Conservation (phyloP, 2,329 filamentous ascomycete species). For the Onygena corvina region DNA sequence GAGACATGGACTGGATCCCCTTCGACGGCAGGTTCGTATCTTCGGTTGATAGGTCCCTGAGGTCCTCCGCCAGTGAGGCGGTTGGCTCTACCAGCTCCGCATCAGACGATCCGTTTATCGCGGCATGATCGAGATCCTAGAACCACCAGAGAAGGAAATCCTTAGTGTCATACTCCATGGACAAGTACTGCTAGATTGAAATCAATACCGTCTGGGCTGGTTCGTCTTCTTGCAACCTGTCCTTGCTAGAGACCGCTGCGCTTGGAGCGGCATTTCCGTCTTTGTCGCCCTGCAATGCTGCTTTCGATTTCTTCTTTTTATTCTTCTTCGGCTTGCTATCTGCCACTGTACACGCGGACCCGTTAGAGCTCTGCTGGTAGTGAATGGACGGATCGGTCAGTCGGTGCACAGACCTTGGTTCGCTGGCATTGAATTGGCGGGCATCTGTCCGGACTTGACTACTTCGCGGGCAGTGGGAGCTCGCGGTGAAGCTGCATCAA, state of each 20-base stretch:
- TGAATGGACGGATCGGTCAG: no score
- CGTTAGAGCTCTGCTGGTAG: neutral
- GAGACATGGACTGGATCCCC: neutral
- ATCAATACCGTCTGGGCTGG: neutral
- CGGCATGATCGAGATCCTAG: neutral
- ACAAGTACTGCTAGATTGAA: neutral
- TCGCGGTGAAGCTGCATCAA: neutral
- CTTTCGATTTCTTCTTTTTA: constrained; percentile 43
- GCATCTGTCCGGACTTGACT: neutral
- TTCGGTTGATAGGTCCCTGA: neutral
- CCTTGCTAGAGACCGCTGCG: neutral
- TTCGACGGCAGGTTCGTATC: neutral
- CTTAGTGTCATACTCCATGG: neutral
- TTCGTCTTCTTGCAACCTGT: neutral
- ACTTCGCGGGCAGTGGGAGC: neutral
- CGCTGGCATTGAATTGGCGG: constrained; percentile 15
- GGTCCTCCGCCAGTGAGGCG: neutral
- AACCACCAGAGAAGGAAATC: neutral
- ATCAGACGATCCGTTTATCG: neutral
- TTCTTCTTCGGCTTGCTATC: constrained; percentile 45
- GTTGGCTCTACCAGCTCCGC: neutral
- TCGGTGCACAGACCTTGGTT: constrained; percentile 19
- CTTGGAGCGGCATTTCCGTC: neutral
- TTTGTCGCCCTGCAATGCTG: neutral
- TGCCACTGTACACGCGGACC: constrained; percentile 17